Conservation (phyloP, 768 basidiomycete species). For the Leccinum aurantiacum region DNA sequence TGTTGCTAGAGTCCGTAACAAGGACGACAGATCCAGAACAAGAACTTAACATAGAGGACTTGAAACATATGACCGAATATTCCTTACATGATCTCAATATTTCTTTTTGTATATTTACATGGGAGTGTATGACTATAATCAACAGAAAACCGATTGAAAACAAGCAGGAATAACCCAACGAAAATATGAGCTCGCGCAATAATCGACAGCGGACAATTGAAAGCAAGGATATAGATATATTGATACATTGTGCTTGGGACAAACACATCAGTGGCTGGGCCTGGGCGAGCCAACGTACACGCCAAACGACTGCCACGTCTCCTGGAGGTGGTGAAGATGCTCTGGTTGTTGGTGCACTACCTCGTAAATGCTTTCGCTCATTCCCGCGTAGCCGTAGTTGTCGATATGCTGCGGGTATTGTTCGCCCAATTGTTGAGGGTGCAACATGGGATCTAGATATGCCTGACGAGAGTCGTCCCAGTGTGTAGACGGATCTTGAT, state of each 20-base stretch:
- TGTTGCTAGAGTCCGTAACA: background rate
- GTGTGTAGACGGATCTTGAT: conserved; percentile 12
- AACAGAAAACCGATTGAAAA: background rate
- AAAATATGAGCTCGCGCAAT: background rate
- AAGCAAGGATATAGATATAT: background rate
- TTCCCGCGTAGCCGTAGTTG: background rate
- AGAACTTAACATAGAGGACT: background rate
- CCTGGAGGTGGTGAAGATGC: conserved; percentile 35
- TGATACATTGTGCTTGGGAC: background rate
- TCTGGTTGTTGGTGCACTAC: conserved; percentile 16
- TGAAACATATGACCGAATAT: background rate
- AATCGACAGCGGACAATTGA: background rate
- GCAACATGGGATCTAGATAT: conserved; percentile 6
- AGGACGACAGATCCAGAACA: background rate
- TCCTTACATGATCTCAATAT: conserved; percentile 1
- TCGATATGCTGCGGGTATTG: conserved; percentile 9
- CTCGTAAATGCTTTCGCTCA: background rate
- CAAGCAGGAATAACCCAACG: background rate
- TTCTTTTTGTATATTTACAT: background rate
- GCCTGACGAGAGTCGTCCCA: conserved; percentile 15
- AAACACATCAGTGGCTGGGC: conserved; percentile 2
- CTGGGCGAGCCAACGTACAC: conserved; percentile 42
- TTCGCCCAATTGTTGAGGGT: background rate
- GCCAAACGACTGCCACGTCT: conserved; percentile 73
- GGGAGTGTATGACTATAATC: background rate